These are phyloP conservation scores for Vigna reflexopilosa DNA, from an alignment of 306 rosid genomes.

Conservation along the genomic window DNA sequence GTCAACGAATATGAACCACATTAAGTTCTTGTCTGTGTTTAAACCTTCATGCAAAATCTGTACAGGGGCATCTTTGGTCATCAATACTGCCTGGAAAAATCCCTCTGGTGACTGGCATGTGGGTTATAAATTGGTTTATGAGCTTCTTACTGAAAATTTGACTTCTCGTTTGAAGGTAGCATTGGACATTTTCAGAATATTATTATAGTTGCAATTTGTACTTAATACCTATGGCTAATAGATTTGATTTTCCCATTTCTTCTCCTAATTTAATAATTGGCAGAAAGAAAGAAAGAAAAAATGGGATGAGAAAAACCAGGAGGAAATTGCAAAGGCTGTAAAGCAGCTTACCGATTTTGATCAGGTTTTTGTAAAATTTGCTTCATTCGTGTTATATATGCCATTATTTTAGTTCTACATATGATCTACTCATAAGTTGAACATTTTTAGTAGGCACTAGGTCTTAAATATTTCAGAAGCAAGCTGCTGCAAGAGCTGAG, in stretches of 20 bases:
- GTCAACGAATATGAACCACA: constrained; percentile 28
- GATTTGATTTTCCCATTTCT: constrained; percentile 28
- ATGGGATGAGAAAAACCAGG: constrained; percentile 91
- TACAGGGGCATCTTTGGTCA: constrained; percentile 75
- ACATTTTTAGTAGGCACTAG: constrained; percentile 29
- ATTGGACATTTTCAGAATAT: constrained; percentile 36
- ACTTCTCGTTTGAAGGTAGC: constrained; percentile 89
- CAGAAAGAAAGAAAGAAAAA: constrained; percentile 90
- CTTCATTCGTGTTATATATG: constrained; percentile 34
- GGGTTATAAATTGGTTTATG: constrained; percentile 86
- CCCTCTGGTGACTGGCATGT: constrained; percentile 98
- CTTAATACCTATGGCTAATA: constrained; percentile 28
- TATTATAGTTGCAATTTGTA: constrained; percentile 25
- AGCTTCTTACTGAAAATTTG: constrained; percentile 75
- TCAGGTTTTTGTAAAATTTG: constrained; percentile 62
- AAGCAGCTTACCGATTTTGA: constrained; percentile 85
- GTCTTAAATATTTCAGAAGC: constrained; percentile 20
- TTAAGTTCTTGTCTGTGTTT: constrained; percentile 43
- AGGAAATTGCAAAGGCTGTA: constrained; percentile 82
- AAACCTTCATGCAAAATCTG: constrained; percentile 41
- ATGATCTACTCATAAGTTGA: constrained; percentile 1
- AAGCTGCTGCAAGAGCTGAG: constrained; percentile 39
- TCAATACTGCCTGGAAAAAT: constrained; percentile 85
- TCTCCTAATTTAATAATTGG: constrained; percentile 37
- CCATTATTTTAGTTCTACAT: constrained; percentile 12